phyloP scores from a whole-genome alignment of 2,329 filamentous ascomycete species.

The Myriosclerotinia scirpicola region DNA sequence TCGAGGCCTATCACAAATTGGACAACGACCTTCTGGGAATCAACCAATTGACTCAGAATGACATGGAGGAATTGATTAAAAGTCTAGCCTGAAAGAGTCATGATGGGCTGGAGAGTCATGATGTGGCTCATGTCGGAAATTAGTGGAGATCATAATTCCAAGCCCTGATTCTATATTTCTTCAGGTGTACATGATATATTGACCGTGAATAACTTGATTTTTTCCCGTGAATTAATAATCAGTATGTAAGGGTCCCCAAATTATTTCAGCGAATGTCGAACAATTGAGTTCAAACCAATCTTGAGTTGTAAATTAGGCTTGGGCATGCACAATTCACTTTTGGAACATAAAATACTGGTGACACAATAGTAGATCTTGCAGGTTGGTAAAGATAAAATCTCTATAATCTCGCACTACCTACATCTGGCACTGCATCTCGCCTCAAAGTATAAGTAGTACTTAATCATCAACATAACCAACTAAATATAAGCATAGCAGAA shows the following conservation, averaged over 20 bases:
- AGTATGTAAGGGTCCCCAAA: too few species aligned
- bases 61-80: conserved; percentile 39
- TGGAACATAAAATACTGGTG: neutral
- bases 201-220: too few species aligned
- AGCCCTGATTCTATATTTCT: neutral
- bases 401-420: too few species aligned
- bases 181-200: too few species aligned
- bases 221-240: too few species aligned
- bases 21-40: conserved; percentile 62
- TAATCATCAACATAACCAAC: too few species aligned
- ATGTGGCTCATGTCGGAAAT: too few species aligned
- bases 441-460: too few species aligned
- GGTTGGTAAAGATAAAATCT: neutral
- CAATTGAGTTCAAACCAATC: too few species aligned
- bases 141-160: neutral
- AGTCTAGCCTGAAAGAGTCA: neutral
- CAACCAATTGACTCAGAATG: conserved; percentile 62
- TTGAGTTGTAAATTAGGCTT: too few species aligned
- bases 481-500: conserved; percentile 49
- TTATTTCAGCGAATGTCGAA: neutral
- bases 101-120: neutral
- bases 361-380: neutral
- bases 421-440: too few species aligned
- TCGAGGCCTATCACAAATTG: conserved; percentile 41
- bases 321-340: too few species aligned